A percentile compares a stretch with the other conserved stretches of the same genome.
These are phyloP conservation scores for Diutina ranongensis DNA, from an alignment of 1,139 yeast species.

Conservation along the genomic window DNA sequence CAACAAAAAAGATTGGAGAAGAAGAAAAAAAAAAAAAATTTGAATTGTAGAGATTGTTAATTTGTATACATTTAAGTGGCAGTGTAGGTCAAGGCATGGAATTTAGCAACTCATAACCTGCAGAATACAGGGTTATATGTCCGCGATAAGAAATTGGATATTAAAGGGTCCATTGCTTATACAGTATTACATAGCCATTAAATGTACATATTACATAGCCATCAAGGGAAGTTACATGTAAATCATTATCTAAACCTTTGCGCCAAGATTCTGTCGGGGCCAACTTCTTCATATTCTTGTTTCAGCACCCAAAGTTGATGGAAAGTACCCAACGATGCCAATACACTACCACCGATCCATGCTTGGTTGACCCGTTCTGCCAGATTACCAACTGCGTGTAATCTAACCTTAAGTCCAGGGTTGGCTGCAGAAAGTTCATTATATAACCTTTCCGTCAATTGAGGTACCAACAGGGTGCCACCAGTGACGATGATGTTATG, in stretches of 20 bases:
- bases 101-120: no score
- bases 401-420: conserved; percentile 87
- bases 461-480: conserved; percentile 79
- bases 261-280: conserved; percentile 64
- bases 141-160: no score
- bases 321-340: conserved; percentile 88
- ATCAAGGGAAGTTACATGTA: no score
- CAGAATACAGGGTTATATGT: no score
- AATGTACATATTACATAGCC: no score
- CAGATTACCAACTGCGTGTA: conserved; percentile 79
- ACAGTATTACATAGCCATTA: no score
- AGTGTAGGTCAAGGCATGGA: no score
- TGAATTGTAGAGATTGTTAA: no score
- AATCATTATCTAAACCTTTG: conserved; percentile 64
- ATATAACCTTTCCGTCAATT: conserved; percentile 71
- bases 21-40: no score
- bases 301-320: conserved; percentile 96
- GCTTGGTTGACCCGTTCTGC: conserved; percentile 76
- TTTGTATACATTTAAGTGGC: no score
- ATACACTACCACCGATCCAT: conserved; percentile 94
- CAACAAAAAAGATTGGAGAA: no score
- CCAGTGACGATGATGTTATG: conserved; percentile 91
- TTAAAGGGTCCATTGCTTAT: no score
- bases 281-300: conserved; percentile 86
- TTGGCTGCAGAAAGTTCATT: conserved; percentile 60